These are phyloP conservation scores for Microsporum canis DNA, from an alignment of 2,329 filamentous ascomycete species.

Conservation along the genomic window DNA sequence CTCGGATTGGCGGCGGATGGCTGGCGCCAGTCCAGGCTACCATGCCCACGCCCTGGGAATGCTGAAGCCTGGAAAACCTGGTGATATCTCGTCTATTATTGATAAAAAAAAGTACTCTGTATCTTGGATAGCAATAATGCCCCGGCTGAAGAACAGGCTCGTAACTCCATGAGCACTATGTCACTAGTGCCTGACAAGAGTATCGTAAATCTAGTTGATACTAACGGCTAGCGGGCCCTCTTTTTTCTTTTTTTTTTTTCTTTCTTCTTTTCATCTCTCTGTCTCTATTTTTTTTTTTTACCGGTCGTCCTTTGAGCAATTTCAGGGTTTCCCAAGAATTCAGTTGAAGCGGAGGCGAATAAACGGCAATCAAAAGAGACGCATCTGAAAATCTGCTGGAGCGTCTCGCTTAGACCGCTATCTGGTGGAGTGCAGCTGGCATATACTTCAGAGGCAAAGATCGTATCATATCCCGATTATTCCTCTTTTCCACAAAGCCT, in stretches of 20 bases:
- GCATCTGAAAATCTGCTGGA: conserved; percentile 2
- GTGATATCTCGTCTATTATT: background rate
- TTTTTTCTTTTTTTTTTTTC: background rate
- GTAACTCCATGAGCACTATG: background rate
- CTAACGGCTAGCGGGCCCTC: background rate
- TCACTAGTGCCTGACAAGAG: background rate
- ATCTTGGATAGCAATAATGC: background rate
- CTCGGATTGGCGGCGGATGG: conserved; percentile 2
- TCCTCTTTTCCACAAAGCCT: background rate
- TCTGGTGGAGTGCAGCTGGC: background rate
- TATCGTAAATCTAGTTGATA: conserved; percentile 1
- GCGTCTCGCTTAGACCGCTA: background rate
- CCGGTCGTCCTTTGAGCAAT: background rate
- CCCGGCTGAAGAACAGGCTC: background rate
- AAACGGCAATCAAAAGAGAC: conserved; percentile 1
- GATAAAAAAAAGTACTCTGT: too few relatives aligned
- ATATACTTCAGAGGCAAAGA: background rate
- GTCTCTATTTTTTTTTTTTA: conserved; percentile 6
- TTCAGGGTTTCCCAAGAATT: background rate
- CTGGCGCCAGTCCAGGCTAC: background rate
- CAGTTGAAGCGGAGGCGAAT: conserved; percentile 1
- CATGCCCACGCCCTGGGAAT: background rate
- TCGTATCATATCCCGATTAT: background rate
- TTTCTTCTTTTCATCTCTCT: conserved; percentile 1
- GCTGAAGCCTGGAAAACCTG: background rate